Base-by-base conservation (phyloP, 768 basidiomycete genomes). In the Psilocybe cyanescens region DNA sequence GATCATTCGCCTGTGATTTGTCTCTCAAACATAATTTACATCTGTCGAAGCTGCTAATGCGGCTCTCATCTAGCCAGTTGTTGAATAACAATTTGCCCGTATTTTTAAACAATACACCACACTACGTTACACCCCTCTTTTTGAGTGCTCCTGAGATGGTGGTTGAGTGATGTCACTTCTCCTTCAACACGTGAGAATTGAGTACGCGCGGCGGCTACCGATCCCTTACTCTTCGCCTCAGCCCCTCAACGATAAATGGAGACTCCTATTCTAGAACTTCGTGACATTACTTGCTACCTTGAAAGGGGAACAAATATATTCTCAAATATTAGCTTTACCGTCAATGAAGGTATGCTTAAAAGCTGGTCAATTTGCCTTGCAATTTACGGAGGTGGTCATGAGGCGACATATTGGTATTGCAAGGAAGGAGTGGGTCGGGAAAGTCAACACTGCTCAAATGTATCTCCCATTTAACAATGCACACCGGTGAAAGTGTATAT, bases 371-470 rank as follows among this genome's bases (percentile, higher is more conserved):
- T 14, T 16, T 48, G 12, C 19, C 29, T 45, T 31, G 28, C 19
- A 4, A 49, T 41, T 62, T 19, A 48, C 14, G 16, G 1, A 17
- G 28, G n/a, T 58, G 41, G 11, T 31, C 58, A 16, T 58, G 58
- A 81, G 80, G 91, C 8, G 93, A 95, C 66, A 80, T 95, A 31
- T 62, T 95, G 44, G 79, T 94, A 14, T 68, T 96, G n/a, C 88
- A 86, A 61, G 95, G 94, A 8, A 86, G 84, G 67, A 91, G 89
- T 63, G 95, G 95, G 8, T 84, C 84, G 17, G 95, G 94, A 54
- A 91, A 90, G 71, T 87, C 88, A 1, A 94, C 94, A 0, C 75
- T 97, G 55, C 73, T 96, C 48, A 96, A 95, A 73, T 94, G 91
- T 68, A 79, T 96, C 24, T 87, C 93, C 30, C 90, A 95, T 74